Conservation (phyloP, 495 filamentous ascomycete species). For the Talaromyces trachyspermus region DNA sequence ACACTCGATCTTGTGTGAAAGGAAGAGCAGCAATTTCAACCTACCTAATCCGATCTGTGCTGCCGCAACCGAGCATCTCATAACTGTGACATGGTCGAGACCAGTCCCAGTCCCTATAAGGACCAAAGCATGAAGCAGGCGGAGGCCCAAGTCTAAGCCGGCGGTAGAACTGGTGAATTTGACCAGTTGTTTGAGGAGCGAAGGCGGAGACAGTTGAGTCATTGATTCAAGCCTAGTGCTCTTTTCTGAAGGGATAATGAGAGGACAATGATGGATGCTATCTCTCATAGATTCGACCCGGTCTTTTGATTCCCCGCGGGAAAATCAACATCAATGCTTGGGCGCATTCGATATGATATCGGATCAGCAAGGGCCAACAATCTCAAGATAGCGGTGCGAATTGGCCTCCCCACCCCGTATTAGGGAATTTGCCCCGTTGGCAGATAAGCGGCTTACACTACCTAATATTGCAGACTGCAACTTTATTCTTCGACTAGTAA, state of each 20-base stretch:
- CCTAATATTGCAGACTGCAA: background rate
- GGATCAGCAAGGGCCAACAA: no score
- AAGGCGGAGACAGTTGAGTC: conserved; percentile 8
- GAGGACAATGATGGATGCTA: no score
- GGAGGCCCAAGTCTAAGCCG: conserved; percentile 14
- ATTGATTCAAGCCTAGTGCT: background rate
- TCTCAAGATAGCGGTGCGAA: no score
- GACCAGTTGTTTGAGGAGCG: conserved; percentile 12
- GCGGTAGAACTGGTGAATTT: conserved; percentile 14
- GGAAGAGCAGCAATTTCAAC: conserved; percentile 3
- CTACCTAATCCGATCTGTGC: conserved; percentile 12
- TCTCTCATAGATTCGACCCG: no score
- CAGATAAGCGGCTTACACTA: background rate
- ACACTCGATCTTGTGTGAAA: background rate
- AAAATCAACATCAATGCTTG: no score
- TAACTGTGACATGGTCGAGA: conserved; percentile 1
- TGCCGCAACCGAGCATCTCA: conserved; percentile 13
- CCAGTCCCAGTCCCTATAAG: conserved; percentile 7
- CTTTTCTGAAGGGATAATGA: no score
- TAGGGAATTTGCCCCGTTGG: background rate
- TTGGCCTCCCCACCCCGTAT: no score
- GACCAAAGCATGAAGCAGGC: conserved; percentile 9
- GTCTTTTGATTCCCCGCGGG: no score
- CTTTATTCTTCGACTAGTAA: background rate
- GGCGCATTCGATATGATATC: no score